Base-by-base conservation (phyloP, 257 asterid genomes). In the Striga asiatica region DNA sequence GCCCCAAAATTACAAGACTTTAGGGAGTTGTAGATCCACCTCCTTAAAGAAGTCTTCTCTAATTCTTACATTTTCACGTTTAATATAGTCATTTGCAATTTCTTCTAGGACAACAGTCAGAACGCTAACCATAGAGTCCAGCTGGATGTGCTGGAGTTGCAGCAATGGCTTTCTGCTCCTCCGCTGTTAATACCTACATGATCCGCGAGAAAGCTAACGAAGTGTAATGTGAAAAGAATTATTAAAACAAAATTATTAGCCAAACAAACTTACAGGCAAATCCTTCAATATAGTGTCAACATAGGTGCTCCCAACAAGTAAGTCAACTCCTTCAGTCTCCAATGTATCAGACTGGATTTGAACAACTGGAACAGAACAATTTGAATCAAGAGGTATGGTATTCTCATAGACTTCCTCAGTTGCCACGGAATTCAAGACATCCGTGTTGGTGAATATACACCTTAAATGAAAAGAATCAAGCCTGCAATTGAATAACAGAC, bases 61-160 rank as follows among this genome's bases (percentile, higher is more conserved):
- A n/a, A n/a, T n/a, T n/a, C n/a, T n/a, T n/a, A n/a, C 47, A 2
- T 13, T 27, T 19, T 16, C 21, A n/a, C 3, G 17, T 45, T 45
- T 18, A 39, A 39, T 39, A 39, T 39, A 3, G 46, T 3, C 46
- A 41, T 14, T 14, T 41, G 13, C 16, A 5, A 6, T 41, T 41
- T 41, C 16, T 7, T 41, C 8, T 13, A 69, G 45, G 43, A 60
- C 54, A 59, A 51, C 51, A 66, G n/a, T n/a, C n/a, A n/a, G n/a
- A n/a, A n/a, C n/a, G n/a, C 97, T 71, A 50, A 92, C 98, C 93
- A 67, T 81, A 77, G 48, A 92, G 78, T 47, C 94, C 98, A 10
- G 89, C 73, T 18, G 95, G 95, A 74, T 92, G 98, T 59, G 98
- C 98, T 25, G 98, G 98, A 66, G 95, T 78, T 38, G 95, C 88